Percentiles rank a stretch among this genome's conserved stretches.
phyloP scores from a whole-genome alignment of 768 basidiomycete genomes.

The Termitomyces sp. region DNA sequence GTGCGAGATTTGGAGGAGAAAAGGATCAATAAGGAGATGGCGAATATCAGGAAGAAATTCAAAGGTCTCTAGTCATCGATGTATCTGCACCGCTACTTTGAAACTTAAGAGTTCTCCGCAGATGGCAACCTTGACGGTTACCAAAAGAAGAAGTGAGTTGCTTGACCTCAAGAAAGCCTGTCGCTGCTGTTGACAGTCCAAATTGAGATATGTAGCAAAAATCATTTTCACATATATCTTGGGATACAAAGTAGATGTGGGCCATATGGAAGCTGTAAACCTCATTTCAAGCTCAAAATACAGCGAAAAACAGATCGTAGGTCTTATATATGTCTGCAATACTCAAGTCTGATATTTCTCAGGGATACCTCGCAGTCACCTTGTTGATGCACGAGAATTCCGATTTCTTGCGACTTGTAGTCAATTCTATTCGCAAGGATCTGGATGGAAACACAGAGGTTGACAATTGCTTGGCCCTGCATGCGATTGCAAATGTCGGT shows the following conservation, averaged over 20 bases:
- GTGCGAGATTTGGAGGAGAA: constrained; percentile 98
- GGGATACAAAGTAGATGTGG: constrained; percentile 98
- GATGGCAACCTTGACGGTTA: constrained; percentile 87
- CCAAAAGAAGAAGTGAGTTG: constrained; percentile 83
- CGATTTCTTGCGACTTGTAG: constrained; percentile 91
- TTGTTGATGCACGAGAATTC: constrained; percentile 99
- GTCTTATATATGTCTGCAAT: constrained; percentile 22
- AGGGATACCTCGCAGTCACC: constrained; percentile 98
- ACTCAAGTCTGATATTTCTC: constrained; percentile 8
- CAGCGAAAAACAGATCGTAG: constrained; percentile 97
- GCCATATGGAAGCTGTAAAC: constrained; percentile 99
- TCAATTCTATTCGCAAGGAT: constrained; percentile 98
- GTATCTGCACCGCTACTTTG: background rate
- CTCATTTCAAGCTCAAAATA: constrained; percentile 94
- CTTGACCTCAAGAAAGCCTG: background rate
- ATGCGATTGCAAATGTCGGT: constrained; percentile 97
- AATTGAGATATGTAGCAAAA: constrained; percentile 90
- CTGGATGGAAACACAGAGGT: constrained; percentile 92
- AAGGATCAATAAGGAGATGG: constrained; percentile 99
- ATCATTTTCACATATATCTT: constrained; percentile 99
- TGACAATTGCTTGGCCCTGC: constrained; percentile 93
- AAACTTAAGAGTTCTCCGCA: constrained; percentile 21
- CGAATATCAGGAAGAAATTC: constrained; percentile 98
- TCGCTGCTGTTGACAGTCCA: background rate
- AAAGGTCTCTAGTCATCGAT: constrained; percentile 55